Conservation (phyloP, 257 asterid genomes). For the Scutellaria barbata region DNA sequence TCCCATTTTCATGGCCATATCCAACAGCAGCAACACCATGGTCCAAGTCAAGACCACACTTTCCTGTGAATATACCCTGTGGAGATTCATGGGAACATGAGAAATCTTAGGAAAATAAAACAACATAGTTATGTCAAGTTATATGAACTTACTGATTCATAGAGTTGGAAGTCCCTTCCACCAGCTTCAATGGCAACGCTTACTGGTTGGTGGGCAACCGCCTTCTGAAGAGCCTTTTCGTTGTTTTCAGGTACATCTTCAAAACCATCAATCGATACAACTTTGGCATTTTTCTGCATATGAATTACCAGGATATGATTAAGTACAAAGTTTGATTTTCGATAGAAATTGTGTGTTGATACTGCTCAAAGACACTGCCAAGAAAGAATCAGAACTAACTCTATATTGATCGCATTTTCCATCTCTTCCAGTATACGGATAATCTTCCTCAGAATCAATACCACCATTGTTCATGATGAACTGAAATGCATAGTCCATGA, state of each 20-base stretch:
- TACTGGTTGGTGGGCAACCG: constrained; percentile 59
- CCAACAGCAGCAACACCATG: constrained; percentile 62
- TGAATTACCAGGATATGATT: background rate
- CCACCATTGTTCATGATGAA: constrained; percentile 69
- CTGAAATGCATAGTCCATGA: constrained; percentile 68
- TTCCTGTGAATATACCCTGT: constrained; percentile 65
- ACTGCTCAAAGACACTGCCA: background rate
- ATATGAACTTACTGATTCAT: constrained; percentile 49
- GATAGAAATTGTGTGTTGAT: background rate
- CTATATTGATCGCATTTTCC: constrained; percentile 52
- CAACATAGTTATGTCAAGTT: background rate
- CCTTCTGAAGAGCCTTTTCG: constrained; percentile 62
- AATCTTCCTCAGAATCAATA: constrained; percentile 60
- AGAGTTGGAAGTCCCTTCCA: constrained; percentile 71
- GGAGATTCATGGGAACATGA: constrained; percentile 3
- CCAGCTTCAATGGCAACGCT: constrained; percentile 80
- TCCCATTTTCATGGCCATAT: constrained; percentile 51
- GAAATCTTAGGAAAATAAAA: background rate
- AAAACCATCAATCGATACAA: constrained; percentile 60
- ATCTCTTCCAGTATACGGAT: constrained; percentile 56
- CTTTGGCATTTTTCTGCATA: constrained; percentile 71
- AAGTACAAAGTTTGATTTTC: background rate
- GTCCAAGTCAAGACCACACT: constrained; percentile 53
- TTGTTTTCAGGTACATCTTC: constrained; percentile 53
- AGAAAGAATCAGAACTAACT: constrained; percentile 38